phyloP scores from a whole-genome alignment of 2,329 filamentous ascomycete genomes.

The Celoporthe dispersa region DNA sequence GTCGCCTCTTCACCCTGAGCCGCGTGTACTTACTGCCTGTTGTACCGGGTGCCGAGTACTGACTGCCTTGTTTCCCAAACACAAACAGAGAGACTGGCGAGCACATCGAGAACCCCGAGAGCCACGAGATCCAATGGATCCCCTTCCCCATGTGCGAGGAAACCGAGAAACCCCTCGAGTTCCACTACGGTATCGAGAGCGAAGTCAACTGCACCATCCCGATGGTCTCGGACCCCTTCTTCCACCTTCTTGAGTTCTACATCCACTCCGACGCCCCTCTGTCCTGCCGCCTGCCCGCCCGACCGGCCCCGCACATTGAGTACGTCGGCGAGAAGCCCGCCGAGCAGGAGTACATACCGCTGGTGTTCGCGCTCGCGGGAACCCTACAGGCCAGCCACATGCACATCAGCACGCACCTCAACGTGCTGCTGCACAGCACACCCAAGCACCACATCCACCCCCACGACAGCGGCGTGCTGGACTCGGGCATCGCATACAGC shows the following conservation, averaged over 20 bases:
- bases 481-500: constrained; percentile 86
- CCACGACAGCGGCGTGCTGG: constrained; percentile 77
- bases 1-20: background rate
- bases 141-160: constrained; percentile 92
- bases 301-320: constrained; percentile 64
- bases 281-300: constrained; percentile 84
- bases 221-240: constrained; percentile 77
- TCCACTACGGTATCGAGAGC: constrained; percentile 81
- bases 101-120: constrained; percentile 75
- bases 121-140: constrained; percentile 86
- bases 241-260: constrained; percentile 94
- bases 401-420: constrained; percentile 87
- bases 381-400: constrained; percentile 88
- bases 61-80: constrained; percentile 1
- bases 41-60: background rate
- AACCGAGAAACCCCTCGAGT: constrained; percentile 78
- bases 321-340: constrained; percentile 55
- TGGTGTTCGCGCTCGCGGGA: constrained; percentile 87
- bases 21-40: background rate
- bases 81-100: constrained; percentile 79
- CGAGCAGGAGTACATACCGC: constrained; percentile 71
- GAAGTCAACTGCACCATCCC: constrained; percentile 86
- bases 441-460: constrained; percentile 66
- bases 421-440: constrained; percentile 78
- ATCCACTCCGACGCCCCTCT: constrained; percentile 95